Evolutionary conservation across 129 eudicot genomes (phyloP).

Genomic region (Artemisia annua): DNA sequence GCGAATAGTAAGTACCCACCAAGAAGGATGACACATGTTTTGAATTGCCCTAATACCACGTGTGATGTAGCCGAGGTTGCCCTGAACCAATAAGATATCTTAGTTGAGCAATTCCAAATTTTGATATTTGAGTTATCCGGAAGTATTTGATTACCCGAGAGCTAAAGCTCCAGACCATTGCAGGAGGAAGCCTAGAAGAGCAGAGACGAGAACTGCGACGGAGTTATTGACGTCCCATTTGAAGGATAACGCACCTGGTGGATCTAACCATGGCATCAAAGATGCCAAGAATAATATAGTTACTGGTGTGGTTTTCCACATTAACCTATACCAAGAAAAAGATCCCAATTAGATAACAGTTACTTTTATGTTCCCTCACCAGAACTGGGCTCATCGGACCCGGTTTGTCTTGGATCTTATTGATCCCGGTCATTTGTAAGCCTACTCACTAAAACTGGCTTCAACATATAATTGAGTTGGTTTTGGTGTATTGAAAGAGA

Average conservation of each 20-base stretch:
- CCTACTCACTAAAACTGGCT: no score
- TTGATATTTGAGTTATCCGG: no score
- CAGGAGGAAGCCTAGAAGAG: slow-evolving; percentile 65
- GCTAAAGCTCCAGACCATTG: slow-evolving; percentile 88
- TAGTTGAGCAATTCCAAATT: no score
- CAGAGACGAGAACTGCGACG: slow-evolving; percentile 59
- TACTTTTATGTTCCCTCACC: not conserved
- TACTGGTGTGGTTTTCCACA: slow-evolving; percentile 79
- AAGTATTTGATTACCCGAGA: slow-evolving; percentile 51
- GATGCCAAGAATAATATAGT: slow-evolving; percentile 66
- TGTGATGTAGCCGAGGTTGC: slow-evolving; percentile 86
- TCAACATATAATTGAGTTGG: no score
- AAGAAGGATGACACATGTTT: slow-evolving; percentile 71
- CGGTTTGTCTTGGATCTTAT: not conserved
- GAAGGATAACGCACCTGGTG: slow-evolving; percentile 74
- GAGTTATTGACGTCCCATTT: slow-evolving; percentile 53
- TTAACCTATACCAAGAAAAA: slow-evolving; percentile 25
- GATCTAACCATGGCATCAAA: slow-evolving; percentile 80
- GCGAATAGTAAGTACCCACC: slow-evolving; percentile 63
- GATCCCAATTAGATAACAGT: not conserved
- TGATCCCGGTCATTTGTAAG: not conserved
- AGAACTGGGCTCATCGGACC: not conserved
- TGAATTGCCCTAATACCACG: slow-evolving; percentile 78
- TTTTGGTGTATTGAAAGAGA: no score
- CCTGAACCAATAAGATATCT: slow-evolving; percentile 34